These are phyloP conservation scores for Massarina eburnea DNA, from an alignment of 2,329 filamentous ascomycete genomes.

Conservation along the genomic window DNA sequence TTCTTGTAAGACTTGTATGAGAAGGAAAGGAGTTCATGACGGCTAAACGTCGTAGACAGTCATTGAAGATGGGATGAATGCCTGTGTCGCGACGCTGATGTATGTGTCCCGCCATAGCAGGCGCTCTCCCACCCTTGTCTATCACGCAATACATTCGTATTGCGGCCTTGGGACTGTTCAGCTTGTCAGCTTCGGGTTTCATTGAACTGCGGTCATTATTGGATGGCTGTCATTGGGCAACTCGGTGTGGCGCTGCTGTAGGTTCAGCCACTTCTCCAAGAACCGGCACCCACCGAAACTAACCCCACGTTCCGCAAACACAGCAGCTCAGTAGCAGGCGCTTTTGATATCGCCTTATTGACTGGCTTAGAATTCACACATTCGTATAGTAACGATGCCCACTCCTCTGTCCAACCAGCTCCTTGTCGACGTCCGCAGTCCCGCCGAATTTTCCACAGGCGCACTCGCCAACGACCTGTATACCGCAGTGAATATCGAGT, in stretches of 20 bases:
- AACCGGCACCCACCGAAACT: too few relatives aligned
- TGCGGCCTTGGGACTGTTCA: too few relatives aligned
- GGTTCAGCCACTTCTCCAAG: too few relatives aligned
- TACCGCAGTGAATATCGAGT: slow-evolving; percentile 41
- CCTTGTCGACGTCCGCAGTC: slow-evolving; percentile 42
- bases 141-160: too few relatives aligned
- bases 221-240: too few relatives aligned
- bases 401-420: slow-evolving; percentile 12
- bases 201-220: too few relatives aligned
- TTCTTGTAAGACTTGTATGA: not conserved
- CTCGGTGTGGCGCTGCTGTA: not conserved
- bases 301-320: not conserved
- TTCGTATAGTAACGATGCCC: slow-evolving; percentile 4
- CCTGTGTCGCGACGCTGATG: not conserved
- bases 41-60: not conserved
- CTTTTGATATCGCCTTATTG: too few relatives aligned
- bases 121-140: too few relatives aligned
- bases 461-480: slow-evolving; percentile 25
- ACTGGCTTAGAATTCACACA: not conserved
- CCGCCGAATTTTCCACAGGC: slow-evolving; percentile 39
- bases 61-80: not conserved
- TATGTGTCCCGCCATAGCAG: not conserved
- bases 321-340: not conserved
- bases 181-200: too few relatives aligned
- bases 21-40: not conserved